Evolutionary conservation across 2,329 filamentous ascomycete species (phyloP).

Genomic region (Calonectria hongkongensis): DNA sequence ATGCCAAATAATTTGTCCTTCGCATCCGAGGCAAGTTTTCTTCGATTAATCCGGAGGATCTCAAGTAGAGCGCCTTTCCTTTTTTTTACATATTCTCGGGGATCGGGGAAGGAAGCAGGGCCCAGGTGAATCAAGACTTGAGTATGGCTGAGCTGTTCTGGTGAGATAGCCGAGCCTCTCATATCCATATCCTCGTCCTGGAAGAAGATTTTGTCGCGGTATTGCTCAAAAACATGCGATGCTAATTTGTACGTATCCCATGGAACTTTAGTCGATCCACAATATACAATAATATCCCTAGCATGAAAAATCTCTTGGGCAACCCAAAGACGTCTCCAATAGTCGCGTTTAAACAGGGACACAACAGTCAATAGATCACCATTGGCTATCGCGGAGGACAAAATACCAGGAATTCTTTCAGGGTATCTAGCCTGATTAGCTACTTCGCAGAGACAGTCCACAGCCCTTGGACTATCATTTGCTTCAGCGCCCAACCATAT

Average conservation of each 20-base stretch:
- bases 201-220: not conserved
- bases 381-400: not conserved
- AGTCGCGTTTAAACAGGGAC: not conserved
- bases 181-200: not conserved
- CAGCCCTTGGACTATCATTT: not conserved
- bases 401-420: not conserved
- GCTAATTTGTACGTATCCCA: not conserved
- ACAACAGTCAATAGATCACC: not conserved
- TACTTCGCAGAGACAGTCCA: not conserved
- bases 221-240: not conserved
- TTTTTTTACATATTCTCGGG: not conserved
- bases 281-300: not conserved
- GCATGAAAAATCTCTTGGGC: conserved; percentile 1
- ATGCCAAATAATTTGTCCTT: not conserved
- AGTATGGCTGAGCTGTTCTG: not conserved
- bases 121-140: not conserved
- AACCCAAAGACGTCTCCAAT: not conserved
- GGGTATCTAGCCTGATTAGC: not conserved
- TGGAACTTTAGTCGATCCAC: not conserved
- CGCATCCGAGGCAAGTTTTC: not conserved
- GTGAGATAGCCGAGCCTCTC: not conserved
- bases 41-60: not conserved
- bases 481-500: not conserved
- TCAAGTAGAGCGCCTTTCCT: not conserved
- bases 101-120: not conserved